Evolutionary conservation across 2,329 filamentous ascomycete genomes (phyloP), one percentile per base, ranked within the genome.

Genomic region (Dactylellina haptotyla): DNA sequence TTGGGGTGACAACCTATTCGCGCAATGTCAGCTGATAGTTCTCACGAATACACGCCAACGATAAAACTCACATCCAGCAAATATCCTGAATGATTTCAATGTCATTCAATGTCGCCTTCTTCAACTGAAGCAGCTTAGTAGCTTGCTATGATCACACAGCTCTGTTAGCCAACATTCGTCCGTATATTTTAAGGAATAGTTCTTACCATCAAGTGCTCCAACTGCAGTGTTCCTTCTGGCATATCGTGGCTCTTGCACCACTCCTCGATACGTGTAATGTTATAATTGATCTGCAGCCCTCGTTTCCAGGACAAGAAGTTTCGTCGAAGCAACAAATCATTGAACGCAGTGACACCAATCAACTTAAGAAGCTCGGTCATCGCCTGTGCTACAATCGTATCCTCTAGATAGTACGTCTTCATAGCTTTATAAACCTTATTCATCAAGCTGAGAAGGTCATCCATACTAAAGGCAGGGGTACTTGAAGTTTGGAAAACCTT

Each of bases 211-310:
- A 99, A 84, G 84, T 99, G 95, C 84, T 99, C 95, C 65, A 99
- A 87, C 83, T 98, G 94, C 59, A 99, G 86, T 28, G 94, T 99
- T 63, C 95, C 95, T 82, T 99, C 94, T 0, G 95, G 95, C 94
- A 99, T 98, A 78, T 98, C 95, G 81, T 99, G 96, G 80, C 93
- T 97, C 88, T 99, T 99, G 84, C 95, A 99, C 95, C 95, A 99
- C 83, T 99, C 95, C 82, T 99, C 95, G 76, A 99, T 99, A 67
- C 95, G 88, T 23, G 95, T 99, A 81, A 99, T 99, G 84, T 99
- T 99, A 85, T 99, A 99, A 84, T 99, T 99, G 84, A 99, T 99
- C 82, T 99, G 95, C 62, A 99, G 87, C 78, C 95, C 95, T 81
- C 95, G 92, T 85, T 99, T 99, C 95, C 95, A 99, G 0, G 93